Evolutionary conservation across 2,329 filamentous ascomycete genomes (phyloP).

Genomic region (Fusarium subtropicale): DNA sequence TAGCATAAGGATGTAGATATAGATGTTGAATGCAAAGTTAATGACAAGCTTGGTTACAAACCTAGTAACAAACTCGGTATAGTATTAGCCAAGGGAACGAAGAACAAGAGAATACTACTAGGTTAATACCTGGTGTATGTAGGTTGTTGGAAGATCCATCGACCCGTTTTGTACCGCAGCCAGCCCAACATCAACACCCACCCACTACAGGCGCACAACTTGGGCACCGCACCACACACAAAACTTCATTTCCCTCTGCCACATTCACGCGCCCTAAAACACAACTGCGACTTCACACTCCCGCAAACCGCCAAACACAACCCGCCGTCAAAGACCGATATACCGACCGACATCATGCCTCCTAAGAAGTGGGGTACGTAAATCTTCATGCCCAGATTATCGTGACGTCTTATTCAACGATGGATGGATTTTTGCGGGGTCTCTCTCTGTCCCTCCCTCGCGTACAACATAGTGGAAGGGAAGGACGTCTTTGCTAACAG

Average conservation of each 20-base stretch:
- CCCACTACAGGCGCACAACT: conserved; percentile 34
- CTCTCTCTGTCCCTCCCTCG: conserved; percentile 1
- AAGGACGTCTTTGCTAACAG: conserved; percentile 21
- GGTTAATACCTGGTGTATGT: not conserved
- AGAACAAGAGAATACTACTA: not conserved
- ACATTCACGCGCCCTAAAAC: conserved; percentile 20
- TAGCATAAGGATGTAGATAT: not conserved
- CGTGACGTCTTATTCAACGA: conserved; percentile 23
- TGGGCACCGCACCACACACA: conserved; percentile 27
- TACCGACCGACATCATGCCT: conserved; percentile 55
- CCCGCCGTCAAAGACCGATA: not conserved
- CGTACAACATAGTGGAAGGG: not conserved
- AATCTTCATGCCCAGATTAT: conserved; percentile 9
- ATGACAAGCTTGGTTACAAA: not conserved
- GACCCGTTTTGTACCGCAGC: conserved; percentile 41
- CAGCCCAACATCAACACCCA: conserved; percentile 35
- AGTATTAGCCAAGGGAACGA: not conserved
- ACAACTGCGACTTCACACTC: conserved; percentile 3
- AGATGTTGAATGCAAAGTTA: not conserved
- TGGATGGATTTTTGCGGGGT: conserved; percentile 32
- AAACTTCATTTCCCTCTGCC: conserved; percentile 36
- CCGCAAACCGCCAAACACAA: conserved; percentile 25
- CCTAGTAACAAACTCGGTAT: not conserved
- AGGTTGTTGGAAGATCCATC: conserved; percentile 28
- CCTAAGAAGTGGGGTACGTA: conserved; percentile 59